These are phyloP conservation scores for Paulownia fortunei DNA, from an alignment of 257 asterid species.

Conservation along the genomic window DNA sequence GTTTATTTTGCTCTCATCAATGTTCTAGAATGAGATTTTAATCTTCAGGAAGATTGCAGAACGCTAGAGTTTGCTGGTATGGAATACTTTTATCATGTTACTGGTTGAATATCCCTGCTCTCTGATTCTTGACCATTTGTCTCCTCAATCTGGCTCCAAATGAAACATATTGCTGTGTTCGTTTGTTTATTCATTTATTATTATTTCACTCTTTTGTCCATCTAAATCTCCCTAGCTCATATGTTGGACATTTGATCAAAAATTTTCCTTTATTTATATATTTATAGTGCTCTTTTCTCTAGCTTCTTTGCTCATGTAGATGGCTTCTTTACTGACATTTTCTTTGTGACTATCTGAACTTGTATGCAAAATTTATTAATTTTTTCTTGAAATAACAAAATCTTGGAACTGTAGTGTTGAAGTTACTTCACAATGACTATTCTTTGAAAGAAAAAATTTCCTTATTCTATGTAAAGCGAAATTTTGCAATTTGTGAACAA, in stretches of 20 bases:
- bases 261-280: neutral
- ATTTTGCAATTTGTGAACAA: conserved; percentile 20
- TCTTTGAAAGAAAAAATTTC: conserved; percentile 7
- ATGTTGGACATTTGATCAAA: neutral
- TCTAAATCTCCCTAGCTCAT: neutral
- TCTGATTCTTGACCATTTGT: conserved; percentile 15
- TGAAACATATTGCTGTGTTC: neutral
- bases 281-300: neutral
- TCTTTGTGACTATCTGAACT: conserved; percentile 17
- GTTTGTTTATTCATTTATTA: neutral
- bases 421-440: neutral
- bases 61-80: conserved; percentile 17
- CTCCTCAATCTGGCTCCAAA: conserved; percentile 24
- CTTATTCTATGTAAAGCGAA: conserved; percentile 1
- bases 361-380: neutral
- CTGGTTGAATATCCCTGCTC: conserved; percentile 2
- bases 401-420: conserved; percentile 3
- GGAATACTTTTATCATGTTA: neutral
- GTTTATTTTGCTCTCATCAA: conserved; percentile 5
- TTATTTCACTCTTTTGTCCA: neutral
- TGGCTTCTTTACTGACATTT: conserved; percentile 8
- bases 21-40: neutral
- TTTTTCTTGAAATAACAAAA: neutral
- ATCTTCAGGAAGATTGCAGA: conserved; percentile 19
- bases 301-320: conserved; percentile 6